phyloP scores from a whole-genome alignment of 495 filamentous ascomycete species.

The Bacidia gigantensis region DNA sequence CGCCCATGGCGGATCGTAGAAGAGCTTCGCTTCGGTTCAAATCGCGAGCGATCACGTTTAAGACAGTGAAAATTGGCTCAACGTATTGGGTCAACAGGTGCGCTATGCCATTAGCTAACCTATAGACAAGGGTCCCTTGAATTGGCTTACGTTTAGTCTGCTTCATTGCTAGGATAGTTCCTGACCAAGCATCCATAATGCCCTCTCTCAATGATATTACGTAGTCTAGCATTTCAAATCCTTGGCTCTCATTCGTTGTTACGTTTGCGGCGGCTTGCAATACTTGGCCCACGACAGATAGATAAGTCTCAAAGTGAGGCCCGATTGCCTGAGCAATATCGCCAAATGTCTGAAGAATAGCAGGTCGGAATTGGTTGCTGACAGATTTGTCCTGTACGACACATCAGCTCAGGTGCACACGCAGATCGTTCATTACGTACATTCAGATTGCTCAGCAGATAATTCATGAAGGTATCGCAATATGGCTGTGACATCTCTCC shows the following conservation, averaged over 20 bases:
- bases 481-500: conserved; percentile 81
- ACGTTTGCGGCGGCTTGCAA: conserved; percentile 83
- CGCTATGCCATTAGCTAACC: conserved; percentile 30
- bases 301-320: conserved; percentile 81
- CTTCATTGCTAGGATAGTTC: conserved; percentile 88
- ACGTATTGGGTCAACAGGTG: conserved; percentile 60
- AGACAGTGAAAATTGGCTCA: conserved; percentile 75
- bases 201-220: conserved; percentile 87
- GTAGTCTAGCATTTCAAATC: conserved; percentile 89
- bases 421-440: conserved; percentile 34
- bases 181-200: conserved; percentile 98
- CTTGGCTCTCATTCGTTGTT: conserved; percentile 51
- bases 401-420: not conserved
- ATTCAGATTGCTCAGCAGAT: conserved; percentile 75
- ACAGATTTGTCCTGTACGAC: conserved; percentile 29
- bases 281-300: conserved; percentile 81
- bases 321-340: conserved; percentile 95
- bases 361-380: conserved; percentile 94
- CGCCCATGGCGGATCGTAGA: conserved; percentile 86
- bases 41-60: conserved; percentile 70
- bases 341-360: conserved; percentile 93
- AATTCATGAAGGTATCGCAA: conserved; percentile 97
- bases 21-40: conserved; percentile 78
- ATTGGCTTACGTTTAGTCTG: conserved; percentile 52
- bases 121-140: not conserved